Percentiles rank a stretch among this genome's conserved stretches.
Conservation (phyloP, 2,329 filamentous ascomycete genomes). For the Aspergillus sp. region DNA sequence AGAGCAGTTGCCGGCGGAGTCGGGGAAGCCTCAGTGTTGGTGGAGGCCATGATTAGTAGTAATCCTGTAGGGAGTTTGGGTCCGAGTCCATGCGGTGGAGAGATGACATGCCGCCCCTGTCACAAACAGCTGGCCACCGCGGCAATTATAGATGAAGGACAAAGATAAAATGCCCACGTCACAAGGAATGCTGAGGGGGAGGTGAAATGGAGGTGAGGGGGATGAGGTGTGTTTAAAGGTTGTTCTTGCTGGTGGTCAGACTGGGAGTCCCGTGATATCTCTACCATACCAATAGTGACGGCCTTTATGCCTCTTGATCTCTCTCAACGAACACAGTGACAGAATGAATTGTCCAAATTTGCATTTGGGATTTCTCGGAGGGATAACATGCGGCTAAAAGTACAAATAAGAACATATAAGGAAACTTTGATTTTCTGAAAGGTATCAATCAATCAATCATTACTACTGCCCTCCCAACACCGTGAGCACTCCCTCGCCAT, state of each 20-base stretch:
- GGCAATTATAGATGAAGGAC: not conserved
- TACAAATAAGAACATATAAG: constrained; percentile 16
- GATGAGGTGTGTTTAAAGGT: not conserved
- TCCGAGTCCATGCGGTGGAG: constrained; percentile 15
- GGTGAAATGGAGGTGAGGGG: not conserved
- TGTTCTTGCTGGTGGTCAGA: not conserved
- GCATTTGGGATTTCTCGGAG: constrained; percentile 5
- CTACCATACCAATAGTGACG: not conserved
- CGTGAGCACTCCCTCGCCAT: constrained; percentile 71
- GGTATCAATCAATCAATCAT: constrained; percentile 26
- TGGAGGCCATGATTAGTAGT: constrained; percentile 9
- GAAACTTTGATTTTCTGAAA: constrained; percentile 14
- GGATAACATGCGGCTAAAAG: constrained; percentile 21
- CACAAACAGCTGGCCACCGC: constrained; percentile 2
- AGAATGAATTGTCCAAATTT: not conserved
- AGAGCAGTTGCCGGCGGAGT: constrained; percentile 3
- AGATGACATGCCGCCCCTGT: constrained; percentile 17
- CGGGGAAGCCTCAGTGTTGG: constrained; percentile 1
- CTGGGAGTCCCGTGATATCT: not conserved
- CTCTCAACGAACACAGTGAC: not conserved
- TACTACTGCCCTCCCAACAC: constrained; percentile 61
- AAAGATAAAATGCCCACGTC: not conserved
- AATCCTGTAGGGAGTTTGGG: constrained; percentile 5
- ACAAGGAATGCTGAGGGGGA: not conserved
- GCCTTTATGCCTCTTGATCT: not conserved